Base-by-base conservation (phyloP, 2,329 filamentous ascomycete genomes). In the Ophiosphaerella korrae region DNA sequence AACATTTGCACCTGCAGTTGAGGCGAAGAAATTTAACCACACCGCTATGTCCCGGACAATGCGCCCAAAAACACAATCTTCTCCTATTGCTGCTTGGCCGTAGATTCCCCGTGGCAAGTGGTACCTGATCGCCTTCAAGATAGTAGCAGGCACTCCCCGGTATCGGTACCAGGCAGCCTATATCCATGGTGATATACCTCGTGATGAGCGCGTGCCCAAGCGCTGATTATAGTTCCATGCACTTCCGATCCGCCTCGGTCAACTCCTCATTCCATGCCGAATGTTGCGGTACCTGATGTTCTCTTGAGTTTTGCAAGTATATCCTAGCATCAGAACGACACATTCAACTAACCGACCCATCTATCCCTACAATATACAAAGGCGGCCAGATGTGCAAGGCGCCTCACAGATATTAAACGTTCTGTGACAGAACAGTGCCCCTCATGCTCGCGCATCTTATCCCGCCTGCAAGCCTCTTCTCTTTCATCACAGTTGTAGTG, bases 401-500 rank as follows among this genome's bases (percentile, higher is more conserved):
- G 40, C 40, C 29, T 42, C 40, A 42, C 32, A 21, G 24, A 23
- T 32, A 14, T 13, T 42, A 26, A 29, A 24, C 12, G 2, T 7
- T 13, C 2, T 18, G n/a, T 42, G 26, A 33, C 32, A 29, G 26
- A 29, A 32, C 33, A 45, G 42, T 40, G 37, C 36, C 35, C 21
- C 42, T 52, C 45, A 35, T 51, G 26, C 29, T 40, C 36, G 23
- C 38, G 33, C 32, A 35, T 42, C 38, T 18, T 36, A 21, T 29
- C 11, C 3, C 7, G 26, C 6, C 40, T 38, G 42, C 45, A 44
- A 50, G 45, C 48, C 37, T 48, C 45, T 46, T 51, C 50, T 51
- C 39, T 49, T 23, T 33, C 42, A 16, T 42, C 35, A 53, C 47
- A 41, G 61, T 52, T 60, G 7, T 39, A 23, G 9, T 32, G 23